These are phyloP conservation scores for Urtica urens DNA, from an alignment of 306 rosid genomes.

Conservation along the genomic window DNA sequence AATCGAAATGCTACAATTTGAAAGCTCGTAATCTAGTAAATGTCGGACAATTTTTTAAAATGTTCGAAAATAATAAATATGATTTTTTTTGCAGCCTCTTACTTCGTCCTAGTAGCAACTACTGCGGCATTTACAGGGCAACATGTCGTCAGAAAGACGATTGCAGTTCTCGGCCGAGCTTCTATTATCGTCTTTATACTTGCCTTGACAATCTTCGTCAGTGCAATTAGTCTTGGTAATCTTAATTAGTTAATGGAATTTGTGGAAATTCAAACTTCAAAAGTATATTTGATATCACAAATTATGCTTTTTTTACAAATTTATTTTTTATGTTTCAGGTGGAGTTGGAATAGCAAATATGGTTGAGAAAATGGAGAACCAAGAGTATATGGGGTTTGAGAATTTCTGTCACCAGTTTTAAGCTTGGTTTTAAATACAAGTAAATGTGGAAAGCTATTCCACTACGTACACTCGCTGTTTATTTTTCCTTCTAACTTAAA, in stretches of 20 bases:
- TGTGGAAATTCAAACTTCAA: background rate
- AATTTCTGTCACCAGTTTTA: constrained; percentile 37
- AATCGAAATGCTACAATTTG: background rate
- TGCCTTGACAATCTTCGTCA: constrained; percentile 57
- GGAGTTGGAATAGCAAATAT: constrained; percentile 67
- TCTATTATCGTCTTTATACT: constrained; percentile 71
- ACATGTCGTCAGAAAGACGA: constrained; percentile 59
- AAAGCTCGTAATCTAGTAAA: no score
- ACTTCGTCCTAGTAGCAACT: constrained; percentile 51
- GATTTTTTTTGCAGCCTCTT: constrained; percentile 39
- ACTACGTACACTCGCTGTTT: no score
- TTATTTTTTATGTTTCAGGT: constrained; percentile 25
- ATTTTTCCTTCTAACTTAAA: no score
- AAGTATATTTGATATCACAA: background rate
- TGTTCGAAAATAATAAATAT: background rate
- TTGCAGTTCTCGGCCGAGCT: constrained; percentile 57
- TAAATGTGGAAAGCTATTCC: background rate
- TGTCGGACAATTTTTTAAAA: no score
- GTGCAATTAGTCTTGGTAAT: constrained; percentile 77
- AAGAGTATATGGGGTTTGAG: constrained; percentile 71
- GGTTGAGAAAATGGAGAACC: constrained; percentile 57
- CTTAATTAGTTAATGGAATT: background rate
- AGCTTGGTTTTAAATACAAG: background rate
- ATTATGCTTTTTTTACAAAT: background rate
- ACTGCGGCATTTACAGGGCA: constrained; percentile 64